Conservation (phyloP, 1,284 basidiomycete species). For the Heterobasidion irregulare region DNA sequence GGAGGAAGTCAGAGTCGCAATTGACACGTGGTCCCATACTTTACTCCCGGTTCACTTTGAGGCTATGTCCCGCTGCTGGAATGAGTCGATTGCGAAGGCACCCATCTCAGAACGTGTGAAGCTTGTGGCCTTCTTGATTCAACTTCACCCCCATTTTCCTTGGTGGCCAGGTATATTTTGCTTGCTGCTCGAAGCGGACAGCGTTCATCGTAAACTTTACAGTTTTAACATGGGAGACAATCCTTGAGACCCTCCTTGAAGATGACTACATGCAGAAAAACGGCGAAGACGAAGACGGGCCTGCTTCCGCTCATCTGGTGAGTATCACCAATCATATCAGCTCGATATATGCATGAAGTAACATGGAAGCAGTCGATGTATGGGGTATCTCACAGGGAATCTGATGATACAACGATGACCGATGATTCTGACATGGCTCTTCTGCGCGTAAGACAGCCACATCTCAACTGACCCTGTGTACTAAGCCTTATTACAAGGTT, state of each 20-base stretch:
- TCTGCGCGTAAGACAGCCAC: slow-evolving; percentile 33
- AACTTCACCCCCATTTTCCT: slow-evolving; percentile 57
- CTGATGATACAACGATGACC: slow-evolving; percentile 1
- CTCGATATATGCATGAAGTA: background rate
- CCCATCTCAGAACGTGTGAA: slow-evolving; percentile 48
- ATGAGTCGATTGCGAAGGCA: slow-evolving; percentile 45
- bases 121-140: slow-evolving; percentile 52
- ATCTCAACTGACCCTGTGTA: background rate
- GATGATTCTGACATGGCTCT: slow-evolving; percentile 37
- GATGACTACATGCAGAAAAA: slow-evolving; percentile 37
- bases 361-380: slow-evolving; percentile 32
- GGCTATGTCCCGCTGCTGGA: slow-evolving; percentile 58
- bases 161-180: slow-evolving; percentile 44
- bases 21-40: slow-evolving; percentile 46
- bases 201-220: slow-evolving; percentile 2
- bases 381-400: slow-evolving; percentile 28
- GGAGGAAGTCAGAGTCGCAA: slow-evolving; percentile 59
- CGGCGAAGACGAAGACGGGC: slow-evolving; percentile 28
- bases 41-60: slow-evolving; percentile 56
- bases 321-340: slow-evolving; percentile 8
- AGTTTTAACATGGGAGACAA: slow-evolving; percentile 58
- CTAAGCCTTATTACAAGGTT: slow-evolving; percentile 26
- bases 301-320: slow-evolving; percentile 37
- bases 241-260: slow-evolving; percentile 50
- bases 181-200: background rate